These are phyloP conservation scores for Sporothrix phasma DNA, from an alignment of 2,329 filamentous ascomycete species.

Conservation along the genomic window DNA sequence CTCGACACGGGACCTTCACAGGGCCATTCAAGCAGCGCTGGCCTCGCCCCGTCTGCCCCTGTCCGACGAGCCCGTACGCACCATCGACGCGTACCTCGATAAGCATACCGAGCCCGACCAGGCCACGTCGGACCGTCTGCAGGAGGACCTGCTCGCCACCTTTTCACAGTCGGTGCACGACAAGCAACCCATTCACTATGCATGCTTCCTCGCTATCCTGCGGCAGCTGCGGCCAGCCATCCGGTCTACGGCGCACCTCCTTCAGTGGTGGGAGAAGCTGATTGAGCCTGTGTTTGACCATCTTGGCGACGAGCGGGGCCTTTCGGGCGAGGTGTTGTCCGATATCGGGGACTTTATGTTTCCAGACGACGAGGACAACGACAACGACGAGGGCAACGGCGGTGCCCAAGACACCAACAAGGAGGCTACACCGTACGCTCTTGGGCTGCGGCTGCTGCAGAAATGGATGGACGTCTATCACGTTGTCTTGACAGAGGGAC, in stretches of 20 bases:
- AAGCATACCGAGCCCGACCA: slow-evolving; percentile 61
- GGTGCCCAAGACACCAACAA: slow-evolving; percentile 24
- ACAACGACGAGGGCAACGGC: slow-evolving; percentile 28
- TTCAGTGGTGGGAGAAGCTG: slow-evolving; percentile 63
- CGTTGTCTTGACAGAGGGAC: slow-evolving; percentile 28
- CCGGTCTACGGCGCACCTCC: slow-evolving; percentile 49
- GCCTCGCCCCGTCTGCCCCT: slow-evolving; percentile 48
- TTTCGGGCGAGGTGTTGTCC: slow-evolving; percentile 55
- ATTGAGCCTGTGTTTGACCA: slow-evolving; percentile 45
- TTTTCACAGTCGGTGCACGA: slow-evolving; percentile 55
- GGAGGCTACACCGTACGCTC: slow-evolving; percentile 33
- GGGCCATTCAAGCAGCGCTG: slow-evolving; percentile 44
- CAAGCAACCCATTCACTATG: slow-evolving; percentile 42
- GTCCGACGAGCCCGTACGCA: slow-evolving; percentile 51
- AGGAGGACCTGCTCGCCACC: slow-evolving; percentile 60
- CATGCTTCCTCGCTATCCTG: slow-evolving; percentile 59
- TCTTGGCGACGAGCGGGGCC: slow-evolving; percentile 50
- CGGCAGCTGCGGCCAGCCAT: slow-evolving; percentile 55
- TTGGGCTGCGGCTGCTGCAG: slow-evolving; percentile 47
- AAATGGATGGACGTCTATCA: slow-evolving; percentile 46
- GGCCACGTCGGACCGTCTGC: slow-evolving; percentile 55
- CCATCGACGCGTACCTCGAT: slow-evolving; percentile 57
- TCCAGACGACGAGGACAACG: slow-evolving; percentile 47
- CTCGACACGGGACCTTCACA: slow-evolving; percentile 51
- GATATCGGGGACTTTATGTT: slow-evolving; percentile 55